These are phyloP conservation scores for Pseudogymnoascus sp. DNA, from an alignment of 2,329 filamentous ascomycete genomes.

Conservation along the genomic window DNA sequence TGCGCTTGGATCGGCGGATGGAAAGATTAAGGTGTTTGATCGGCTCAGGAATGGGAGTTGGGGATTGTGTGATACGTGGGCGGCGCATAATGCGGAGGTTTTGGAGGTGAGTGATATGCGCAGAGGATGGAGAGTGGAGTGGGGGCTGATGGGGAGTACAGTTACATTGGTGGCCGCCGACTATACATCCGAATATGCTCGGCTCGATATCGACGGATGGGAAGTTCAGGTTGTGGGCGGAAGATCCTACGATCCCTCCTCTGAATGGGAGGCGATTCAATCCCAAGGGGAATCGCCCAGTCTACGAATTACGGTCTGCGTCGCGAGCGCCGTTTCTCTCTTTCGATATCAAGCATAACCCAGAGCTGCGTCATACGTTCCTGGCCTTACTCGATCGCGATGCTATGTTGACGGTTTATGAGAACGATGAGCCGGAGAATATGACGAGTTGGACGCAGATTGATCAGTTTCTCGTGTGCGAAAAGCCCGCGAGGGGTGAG, in stretches of 20 bases:
- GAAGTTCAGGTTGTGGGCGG: slow-evolving; percentile 85
- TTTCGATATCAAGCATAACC: slow-evolving; percentile 75
- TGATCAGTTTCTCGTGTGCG: slow-evolving; percentile 68
- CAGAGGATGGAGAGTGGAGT: slow-evolving; percentile 11
- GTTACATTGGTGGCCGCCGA: slow-evolving; percentile 91
- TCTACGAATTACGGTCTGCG: slow-evolving; percentile 29
- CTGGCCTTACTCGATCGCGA: slow-evolving; percentile 79
- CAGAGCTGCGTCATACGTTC: slow-evolving; percentile 73
- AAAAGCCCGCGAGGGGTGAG: slow-evolving; percentile 67
- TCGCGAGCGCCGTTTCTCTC: slow-evolving; percentile 53
- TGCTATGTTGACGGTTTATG: slow-evolving; percentile 70
- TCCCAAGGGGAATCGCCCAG: slow-evolving; percentile 56
- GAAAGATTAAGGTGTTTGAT: slow-evolving; percentile 87
- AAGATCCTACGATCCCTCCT: slow-evolving; percentile 73
- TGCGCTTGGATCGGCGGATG: slow-evolving; percentile 84
- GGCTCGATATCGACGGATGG: slow-evolving; percentile 86
- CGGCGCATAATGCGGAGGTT: slow-evolving; percentile 83
- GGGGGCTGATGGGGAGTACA: slow-evolving; percentile 31
- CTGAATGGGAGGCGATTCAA: slow-evolving; percentile 74
- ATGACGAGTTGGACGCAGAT: slow-evolving; percentile 67
- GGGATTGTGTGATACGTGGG: slow-evolving; percentile 80
- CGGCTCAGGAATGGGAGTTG: slow-evolving; percentile 69
- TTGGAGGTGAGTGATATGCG: slow-evolving; percentile 57
- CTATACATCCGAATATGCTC: slow-evolving; percentile 76
- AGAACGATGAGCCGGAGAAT: slow-evolving; percentile 78